These are phyloP conservation scores for Geosmithia flava DNA, from an alignment of 2,329 filamentous ascomycete species.

Conservation along the genomic window DNA sequence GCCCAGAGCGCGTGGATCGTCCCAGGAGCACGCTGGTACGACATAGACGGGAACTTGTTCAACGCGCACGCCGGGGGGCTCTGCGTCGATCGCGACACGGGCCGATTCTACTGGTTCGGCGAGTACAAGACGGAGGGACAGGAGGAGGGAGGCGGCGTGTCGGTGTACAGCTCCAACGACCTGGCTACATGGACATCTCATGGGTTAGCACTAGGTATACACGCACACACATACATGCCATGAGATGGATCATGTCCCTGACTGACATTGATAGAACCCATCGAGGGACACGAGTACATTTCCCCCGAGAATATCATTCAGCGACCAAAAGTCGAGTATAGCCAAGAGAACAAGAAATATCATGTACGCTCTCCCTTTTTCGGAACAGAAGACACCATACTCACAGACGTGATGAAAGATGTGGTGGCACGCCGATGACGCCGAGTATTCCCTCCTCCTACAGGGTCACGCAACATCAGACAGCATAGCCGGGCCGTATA, in stretches of 20 bases:
- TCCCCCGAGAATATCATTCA: slow-evolving; percentile 45
- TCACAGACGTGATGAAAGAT: slow-evolving; percentile 13
- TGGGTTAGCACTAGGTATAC: slow-evolving; percentile 42
- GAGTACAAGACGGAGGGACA: slow-evolving; percentile 48
- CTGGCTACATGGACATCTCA: slow-evolving; percentile 46
- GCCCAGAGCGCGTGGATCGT: slow-evolving; percentile 34
- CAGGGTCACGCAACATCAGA: slow-evolving; percentile 43
- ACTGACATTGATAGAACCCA: slow-evolving; percentile 22
- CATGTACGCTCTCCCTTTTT: slow-evolving; percentile 24
- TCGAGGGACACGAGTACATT: slow-evolving; percentile 41
- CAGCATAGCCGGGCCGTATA: slow-evolving; percentile 39
- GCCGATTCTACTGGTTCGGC: slow-evolving; percentile 48
- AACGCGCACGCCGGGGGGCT: slow-evolving; percentile 50
- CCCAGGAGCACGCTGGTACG: slow-evolving; percentile 47
- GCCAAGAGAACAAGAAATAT: slow-evolving; percentile 38
- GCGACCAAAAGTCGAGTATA: slow-evolving; percentile 49
- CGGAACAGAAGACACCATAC: too few species aligned
- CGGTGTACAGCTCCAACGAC: slow-evolving; percentile 48
- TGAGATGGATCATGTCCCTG: background rate
- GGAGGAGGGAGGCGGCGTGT: slow-evolving; percentile 45
- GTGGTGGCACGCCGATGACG: slow-evolving; percentile 51
- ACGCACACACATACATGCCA: slow-evolving; percentile 7
- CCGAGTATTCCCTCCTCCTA: slow-evolving; percentile 39
- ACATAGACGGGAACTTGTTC: slow-evolving; percentile 46
- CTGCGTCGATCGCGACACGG: slow-evolving; percentile 34